Base-by-base conservation (phyloP, 106 monocot species). In the Apostasia ramifera region DNA sequence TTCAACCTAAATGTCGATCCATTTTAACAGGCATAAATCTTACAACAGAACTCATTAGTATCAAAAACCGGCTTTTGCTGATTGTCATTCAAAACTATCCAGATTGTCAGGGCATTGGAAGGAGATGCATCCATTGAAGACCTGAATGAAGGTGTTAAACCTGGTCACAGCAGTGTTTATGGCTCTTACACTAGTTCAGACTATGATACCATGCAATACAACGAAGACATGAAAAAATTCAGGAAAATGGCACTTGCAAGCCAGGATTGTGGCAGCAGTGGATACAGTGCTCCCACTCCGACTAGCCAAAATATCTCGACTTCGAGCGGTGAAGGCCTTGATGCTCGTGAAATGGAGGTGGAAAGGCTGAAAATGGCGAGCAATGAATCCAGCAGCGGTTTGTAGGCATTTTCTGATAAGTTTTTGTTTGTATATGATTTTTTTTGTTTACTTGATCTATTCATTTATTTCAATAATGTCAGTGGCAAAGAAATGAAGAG, bases 191-290 rank as follows among this genome's bases (percentile, higher is more conserved):
- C 47, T 45, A 59, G 75, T 38, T 67, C 75, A 4, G 67, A 75
- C 12, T 75, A 75, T 51, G 75, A 75, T 42, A 13, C 58, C 40
- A 13, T 7, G 5, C 75, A 75, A 37, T 75, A 75, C 50, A 75
- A 73, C 8, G 46, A 73, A 46, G 73, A 73, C 66, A 44, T 75
- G 67, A 50, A 75, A 41, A 67, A 59, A n/a, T 75, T 75, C 49
- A 75, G 75, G 58, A 75, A 75, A 55, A 75, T 68, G 67, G 67
- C 62, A 62, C 38, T 68, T 0, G 58, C 5, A 40, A 67, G 75
- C 41, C 66, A 49, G 38, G 59, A 58, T 8, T 41, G 41, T 9
- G 51, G 14, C 12, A 62, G 52, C 43, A 72, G 51, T 46, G 72
- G 61, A 42, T 72, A 72, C 72, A 62, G 61, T 39, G 61, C 62